Base-by-base conservation (phyloP, 208 protist species). In the Leishmania gerbilli region DNA sequence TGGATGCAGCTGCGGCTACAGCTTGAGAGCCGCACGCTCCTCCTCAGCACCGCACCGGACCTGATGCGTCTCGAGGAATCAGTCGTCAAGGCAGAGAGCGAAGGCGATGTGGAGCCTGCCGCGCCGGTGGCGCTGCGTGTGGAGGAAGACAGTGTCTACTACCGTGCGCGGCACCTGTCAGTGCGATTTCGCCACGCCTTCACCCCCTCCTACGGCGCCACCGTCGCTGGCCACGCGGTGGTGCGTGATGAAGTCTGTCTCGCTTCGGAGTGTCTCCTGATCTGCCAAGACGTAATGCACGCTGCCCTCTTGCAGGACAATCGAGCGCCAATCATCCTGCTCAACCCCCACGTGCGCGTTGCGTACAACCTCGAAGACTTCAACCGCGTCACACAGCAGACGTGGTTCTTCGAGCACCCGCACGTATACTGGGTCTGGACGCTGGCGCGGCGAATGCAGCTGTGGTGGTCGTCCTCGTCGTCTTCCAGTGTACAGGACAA, bases 261-360 rank as follows among this genome's bases (percentile, higher is more conserved):
- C 47, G 83, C 89, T 31, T 96, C 92, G 19, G 91, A 96, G 86
- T 96, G 93, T 77, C 82, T 95, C 8, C 77, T 94, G 27, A 79
- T 94, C 49, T 92, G 91, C 71, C 79, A 93, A 72, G 93, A 94
- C 77, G 79, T 95, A 7, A 83, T 90, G 82, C 90, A 95, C 6
- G 88, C 84, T 0, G 87, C 86, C 34, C 55, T 93, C 31, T 60
- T 92, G 60, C 84, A 83, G 15, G 84, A 93, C 13, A 37, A 49
- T 1, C 86, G 91, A 6, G 77, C 78, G 42, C 90, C 93, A 0
- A 55, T 94, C 37, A 90, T 96, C 47, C 77, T 96, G 15, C 90
- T 96, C 64, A 96, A 96, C 79, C 93, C 93, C 11, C 80, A 87
- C 71, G 90, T 96, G 37, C 77, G 84, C 34, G 85, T 96, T 4